Conservation (phyloP, 2,329 filamentous ascomycete genomes). For the Colletotrichum somersetense region DNA sequence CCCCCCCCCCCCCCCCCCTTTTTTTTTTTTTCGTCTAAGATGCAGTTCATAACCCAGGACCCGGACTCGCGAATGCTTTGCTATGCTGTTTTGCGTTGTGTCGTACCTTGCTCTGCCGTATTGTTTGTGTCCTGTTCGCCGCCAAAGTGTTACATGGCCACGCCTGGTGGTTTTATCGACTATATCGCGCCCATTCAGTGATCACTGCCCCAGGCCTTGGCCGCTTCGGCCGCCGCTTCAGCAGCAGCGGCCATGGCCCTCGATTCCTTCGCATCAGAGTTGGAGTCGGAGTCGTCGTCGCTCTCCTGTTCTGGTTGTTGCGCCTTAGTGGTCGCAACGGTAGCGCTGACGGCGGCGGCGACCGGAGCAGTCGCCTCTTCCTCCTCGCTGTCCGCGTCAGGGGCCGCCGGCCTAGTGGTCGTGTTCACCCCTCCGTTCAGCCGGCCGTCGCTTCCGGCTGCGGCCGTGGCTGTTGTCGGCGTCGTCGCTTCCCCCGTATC, state of each 20-base stretch:
- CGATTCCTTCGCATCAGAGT: slow-evolving; percentile 13
- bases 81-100: slow-evolving; percentile 18
- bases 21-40: not conserved
- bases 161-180: not conserved
- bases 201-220: slow-evolving; percentile 33
- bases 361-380: not conserved
- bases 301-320: slow-evolving; percentile 8
- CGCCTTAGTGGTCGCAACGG: not conserved
- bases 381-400: slow-evolving; percentile 11
- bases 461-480: not conserved
- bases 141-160: not conserved
- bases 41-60: slow-evolving; percentile 10
- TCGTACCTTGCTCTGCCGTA: not conserved
- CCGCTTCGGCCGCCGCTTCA: slow-evolving; percentile 37
- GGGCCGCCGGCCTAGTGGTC: not conserved
- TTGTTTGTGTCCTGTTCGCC: not conserved
- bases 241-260: slow-evolving; percentile 34
- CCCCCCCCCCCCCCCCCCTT: not conserved
- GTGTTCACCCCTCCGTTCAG: slow-evolving; percentile 4
- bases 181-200: not conserved
- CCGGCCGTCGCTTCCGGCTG: not conserved
- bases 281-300: slow-evolving; percentile 24
- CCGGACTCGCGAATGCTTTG: slow-evolving; percentile 4
- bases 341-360: not conserved
- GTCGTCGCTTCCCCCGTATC: not conserved